These are phyloP conservation scores for Aspergillus versicolor DNA, from an alignment of 2,329 filamentous ascomycete species.

Conservation along the genomic window DNA sequence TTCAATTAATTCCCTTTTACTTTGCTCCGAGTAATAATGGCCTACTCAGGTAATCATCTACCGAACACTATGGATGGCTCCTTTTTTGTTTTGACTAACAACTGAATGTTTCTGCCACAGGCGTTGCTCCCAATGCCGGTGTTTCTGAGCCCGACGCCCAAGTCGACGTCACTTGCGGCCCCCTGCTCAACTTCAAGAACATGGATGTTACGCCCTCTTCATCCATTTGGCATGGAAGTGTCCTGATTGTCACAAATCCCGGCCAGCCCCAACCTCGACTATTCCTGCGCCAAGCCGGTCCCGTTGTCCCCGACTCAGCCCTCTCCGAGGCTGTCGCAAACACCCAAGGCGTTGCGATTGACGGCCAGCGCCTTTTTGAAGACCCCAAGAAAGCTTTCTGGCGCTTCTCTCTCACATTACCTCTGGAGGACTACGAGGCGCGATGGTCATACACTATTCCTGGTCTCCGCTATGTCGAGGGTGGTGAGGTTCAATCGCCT, in stretches of 20 bases:
- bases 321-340: constrained; percentile 14
- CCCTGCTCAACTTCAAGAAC: constrained; percentile 51
- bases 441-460: constrained; percentile 77
- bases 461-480: constrained; percentile 61
- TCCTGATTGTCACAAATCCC: constrained; percentile 76
- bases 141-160: constrained; percentile 20
- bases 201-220: constrained; percentile 37
- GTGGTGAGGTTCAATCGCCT: constrained; percentile 54
- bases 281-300: constrained; percentile 40
- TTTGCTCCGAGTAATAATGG: constrained; percentile 6
- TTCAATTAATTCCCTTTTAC: neutral
- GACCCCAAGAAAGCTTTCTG: constrained; percentile 60
- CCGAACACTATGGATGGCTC: neutral
- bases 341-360: constrained; percentile 31
- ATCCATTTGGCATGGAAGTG: constrained; percentile 74
- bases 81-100: neutral
- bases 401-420: constrained; percentile 60
- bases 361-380: constrained; percentile 59
- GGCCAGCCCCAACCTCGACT: constrained; percentile 64
- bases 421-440: constrained; percentile 68
- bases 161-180: constrained; percentile 47
- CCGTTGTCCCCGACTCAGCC: constrained; percentile 27
- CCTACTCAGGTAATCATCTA: constrained; percentile 4
- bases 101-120: constrained; percentile 10
- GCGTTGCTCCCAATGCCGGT: constrained; percentile 23